Conservation (phyloP, 768 basidiomycete genomes). For the Hebeloma cylindrosporum region DNA sequence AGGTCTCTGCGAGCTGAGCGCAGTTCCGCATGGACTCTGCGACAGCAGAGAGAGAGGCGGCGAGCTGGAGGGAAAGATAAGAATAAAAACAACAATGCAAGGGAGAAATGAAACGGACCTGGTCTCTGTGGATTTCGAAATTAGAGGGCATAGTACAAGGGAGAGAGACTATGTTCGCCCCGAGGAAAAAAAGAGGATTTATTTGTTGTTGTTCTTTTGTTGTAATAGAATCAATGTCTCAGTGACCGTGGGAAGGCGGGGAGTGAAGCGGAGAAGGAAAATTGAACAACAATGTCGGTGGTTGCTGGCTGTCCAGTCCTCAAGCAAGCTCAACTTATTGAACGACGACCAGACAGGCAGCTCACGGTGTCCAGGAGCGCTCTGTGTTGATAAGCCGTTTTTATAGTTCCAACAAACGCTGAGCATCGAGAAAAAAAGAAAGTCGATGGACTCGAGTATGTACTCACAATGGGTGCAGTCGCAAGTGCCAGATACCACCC, state of each 20-base stretch:
- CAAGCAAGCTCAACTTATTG: too few species aligned
- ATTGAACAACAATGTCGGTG: not conserved
- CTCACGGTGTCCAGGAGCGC: too few species aligned
- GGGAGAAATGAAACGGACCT: constrained; percentile 28
- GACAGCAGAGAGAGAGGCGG: constrained; percentile 51
- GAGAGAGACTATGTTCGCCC: constrained; percentile 4
- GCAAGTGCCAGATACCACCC: constrained; percentile 33
- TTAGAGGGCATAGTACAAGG: constrained; percentile 20
- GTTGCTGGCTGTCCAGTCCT: too few species aligned
- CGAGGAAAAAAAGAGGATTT: constrained; percentile 14
- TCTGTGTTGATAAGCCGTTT: too few species aligned
- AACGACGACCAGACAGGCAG: too few species aligned
- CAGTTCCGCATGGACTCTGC: constrained; percentile 65
- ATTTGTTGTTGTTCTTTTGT: constrained; percentile 22
- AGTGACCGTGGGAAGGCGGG: constrained; percentile 41
- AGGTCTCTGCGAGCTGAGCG: constrained; percentile 59
- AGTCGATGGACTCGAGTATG: constrained; percentile 45
- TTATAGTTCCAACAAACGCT: constrained; percentile 30
- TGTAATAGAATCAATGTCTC: constrained; percentile 30
- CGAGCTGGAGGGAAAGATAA: constrained; percentile 43
- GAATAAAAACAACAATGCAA: constrained; percentile 11
- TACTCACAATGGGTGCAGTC: constrained; percentile 46
- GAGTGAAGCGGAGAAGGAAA: constrained; percentile 32
- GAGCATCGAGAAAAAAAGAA: constrained; percentile 22
- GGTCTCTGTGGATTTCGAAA: constrained; percentile 29